A percentile compares a stretch with the other conserved stretches of the same genome.
phyloP scores from a whole-genome alignment of 225 moss, liverwort and hornwort genomes.

The Lunularia cruciata region DNA sequence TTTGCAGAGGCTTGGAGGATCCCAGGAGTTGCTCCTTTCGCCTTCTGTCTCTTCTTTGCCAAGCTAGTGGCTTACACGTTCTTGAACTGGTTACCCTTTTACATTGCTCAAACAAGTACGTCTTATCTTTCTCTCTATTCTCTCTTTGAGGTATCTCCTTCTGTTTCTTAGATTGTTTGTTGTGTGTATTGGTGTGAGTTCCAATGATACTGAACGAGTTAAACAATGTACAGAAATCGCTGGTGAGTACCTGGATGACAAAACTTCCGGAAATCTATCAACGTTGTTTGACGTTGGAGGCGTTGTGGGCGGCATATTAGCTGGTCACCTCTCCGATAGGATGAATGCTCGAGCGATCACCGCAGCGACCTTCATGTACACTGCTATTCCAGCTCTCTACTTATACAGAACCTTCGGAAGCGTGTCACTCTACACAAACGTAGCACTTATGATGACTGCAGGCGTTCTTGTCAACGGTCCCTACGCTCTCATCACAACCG shows the following conservation, averaged over 20 bases:
- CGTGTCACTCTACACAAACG: constrained; percentile 53
- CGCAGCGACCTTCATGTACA: constrained; percentile 77
- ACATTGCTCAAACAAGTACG: constrained; percentile 87
- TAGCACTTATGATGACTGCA: constrained; percentile 63
- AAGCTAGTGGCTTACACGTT: constrained; percentile 96
- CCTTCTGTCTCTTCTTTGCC: constrained; percentile 80
- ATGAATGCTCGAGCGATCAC: constrained; percentile 79
- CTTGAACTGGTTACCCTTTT: constrained; percentile 93
- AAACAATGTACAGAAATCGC: constrained; percentile 75
- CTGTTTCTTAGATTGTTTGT: not conserved
- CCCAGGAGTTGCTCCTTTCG: constrained; percentile 86
- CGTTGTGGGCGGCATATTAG: constrained; percentile 77
- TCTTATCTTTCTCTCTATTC: no score
- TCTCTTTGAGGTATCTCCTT: no score
- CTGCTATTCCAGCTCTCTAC: constrained; percentile 76
- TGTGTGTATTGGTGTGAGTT: no score
- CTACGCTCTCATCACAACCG: constrained; percentile 89
- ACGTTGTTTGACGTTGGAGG: constrained; percentile 84
- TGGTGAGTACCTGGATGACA: constrained; percentile 61
- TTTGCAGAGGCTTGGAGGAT: constrained; percentile 87
- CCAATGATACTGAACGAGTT: no score
- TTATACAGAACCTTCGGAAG: constrained; percentile 67
- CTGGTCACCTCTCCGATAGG: constrained; percentile 77
- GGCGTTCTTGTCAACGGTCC: constrained; percentile 83
- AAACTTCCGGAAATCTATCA: constrained; percentile 69